phyloP scores from a whole-genome alignment of 2,329 filamentous ascomycete genomes.

The Fusarium illudens region DNA sequence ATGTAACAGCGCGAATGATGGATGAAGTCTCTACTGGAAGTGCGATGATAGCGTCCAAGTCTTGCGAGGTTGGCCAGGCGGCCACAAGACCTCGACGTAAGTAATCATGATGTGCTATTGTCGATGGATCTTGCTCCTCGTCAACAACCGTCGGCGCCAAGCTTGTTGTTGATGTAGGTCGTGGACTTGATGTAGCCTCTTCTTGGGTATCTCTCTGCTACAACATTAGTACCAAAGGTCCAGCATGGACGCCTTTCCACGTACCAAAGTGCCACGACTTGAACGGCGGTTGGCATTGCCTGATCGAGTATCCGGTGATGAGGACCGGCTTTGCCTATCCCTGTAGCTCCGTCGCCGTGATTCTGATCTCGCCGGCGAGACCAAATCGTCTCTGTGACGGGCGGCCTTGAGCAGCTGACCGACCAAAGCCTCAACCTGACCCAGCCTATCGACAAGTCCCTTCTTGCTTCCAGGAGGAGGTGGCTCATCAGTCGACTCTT shows the following conservation, averaged over 20 bases:
- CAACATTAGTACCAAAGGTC: neutral
- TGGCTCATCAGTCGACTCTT: constrained; percentile 54
- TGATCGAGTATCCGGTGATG: neutral
- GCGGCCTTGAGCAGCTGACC: constrained; percentile 39
- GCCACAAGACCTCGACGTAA: constrained; percentile 46
- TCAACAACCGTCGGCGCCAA: no score
- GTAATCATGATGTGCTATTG: constrained; percentile 23
- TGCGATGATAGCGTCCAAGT: constrained; percentile 49
- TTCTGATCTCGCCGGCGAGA: neutral
- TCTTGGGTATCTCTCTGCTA: neutral
- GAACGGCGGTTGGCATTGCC: no score
- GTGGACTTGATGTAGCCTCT: neutral
- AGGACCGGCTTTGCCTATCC: neutral
- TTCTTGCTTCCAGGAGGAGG: constrained; percentile 20
- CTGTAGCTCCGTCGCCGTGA: neutral
- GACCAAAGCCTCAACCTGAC: constrained; percentile 49
- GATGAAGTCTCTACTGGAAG: constrained; percentile 44
- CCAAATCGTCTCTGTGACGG: neutral
- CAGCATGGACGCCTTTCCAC: neutral
- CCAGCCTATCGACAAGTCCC: constrained; percentile 43
- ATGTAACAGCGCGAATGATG: constrained; percentile 50
- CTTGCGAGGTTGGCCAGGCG: constrained; percentile 50
- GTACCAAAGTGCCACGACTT: neutral
- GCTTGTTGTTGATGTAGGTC: neutral
- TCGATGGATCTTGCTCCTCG: neutral